phyloP scores from a whole-genome alignment of 768 basidiomycete species.

The Gautieria morchelliformis region DNA sequence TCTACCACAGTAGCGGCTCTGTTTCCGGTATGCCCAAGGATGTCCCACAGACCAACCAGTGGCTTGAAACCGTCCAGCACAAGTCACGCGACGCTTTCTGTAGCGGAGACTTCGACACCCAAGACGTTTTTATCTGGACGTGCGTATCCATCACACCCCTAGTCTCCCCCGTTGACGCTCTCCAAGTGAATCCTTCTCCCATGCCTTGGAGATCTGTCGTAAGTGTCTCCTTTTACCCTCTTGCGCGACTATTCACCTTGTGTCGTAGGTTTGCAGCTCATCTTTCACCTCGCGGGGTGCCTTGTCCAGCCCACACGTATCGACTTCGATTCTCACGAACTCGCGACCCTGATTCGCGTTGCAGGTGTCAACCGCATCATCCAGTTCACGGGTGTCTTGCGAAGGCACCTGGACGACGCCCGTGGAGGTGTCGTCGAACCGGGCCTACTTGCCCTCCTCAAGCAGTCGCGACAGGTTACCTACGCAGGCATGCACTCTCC shows the following conservation, averaged over 20 bases:
- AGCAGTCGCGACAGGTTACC: conserved; percentile 50
- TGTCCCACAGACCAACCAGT: conserved; percentile 58
- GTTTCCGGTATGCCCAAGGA: conserved; percentile 80
- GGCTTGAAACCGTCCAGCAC: conserved; percentile 51
- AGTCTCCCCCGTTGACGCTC: conserved; percentile 22
- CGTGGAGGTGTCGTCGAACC: conserved; percentile 35
- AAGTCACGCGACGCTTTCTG: conserved; percentile 47
- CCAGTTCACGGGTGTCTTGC: conserved; percentile 65
- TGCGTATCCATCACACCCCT: conserved; percentile 28
- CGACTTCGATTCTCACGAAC: conserved; percentile 56
- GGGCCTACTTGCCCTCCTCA: conserved; percentile 48
- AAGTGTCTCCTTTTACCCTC: conserved; percentile 24
- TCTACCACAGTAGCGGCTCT: conserved; percentile 77
- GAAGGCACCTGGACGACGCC: conserved; percentile 52
- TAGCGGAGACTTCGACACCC: conserved; percentile 39
- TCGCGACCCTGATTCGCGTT: conserved; percentile 58
- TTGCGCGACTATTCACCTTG: conserved; percentile 15
- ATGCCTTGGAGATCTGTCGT: conserved; percentile 67
- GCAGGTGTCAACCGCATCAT: conserved; percentile 67
- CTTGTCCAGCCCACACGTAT: conserved; percentile 60
- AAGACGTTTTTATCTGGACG: conserved; percentile 70
- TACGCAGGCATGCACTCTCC: conserved; percentile 54
- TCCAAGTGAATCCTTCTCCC: conserved; percentile 74
- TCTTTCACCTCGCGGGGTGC: conserved; percentile 64
- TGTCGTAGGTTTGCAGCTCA: conserved; percentile 59